A percentile compares a stretch with the other conserved stretches of the same genome.
Evolutionary conservation across 169 alveolate species (phyloP).

Genomic region (Theileria orientalis): DNA sequence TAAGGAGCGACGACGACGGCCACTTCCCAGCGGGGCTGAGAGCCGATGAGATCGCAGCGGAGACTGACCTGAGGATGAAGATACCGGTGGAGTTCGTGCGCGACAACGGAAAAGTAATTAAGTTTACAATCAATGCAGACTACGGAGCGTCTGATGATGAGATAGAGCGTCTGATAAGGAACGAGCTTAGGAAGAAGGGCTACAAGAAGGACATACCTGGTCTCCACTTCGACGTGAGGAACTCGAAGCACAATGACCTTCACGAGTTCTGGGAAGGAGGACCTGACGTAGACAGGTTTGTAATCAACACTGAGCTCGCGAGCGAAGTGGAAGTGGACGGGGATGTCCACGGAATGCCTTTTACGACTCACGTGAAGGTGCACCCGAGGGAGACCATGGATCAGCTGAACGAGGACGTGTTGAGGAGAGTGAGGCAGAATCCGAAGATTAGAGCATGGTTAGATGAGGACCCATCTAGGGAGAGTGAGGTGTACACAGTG

Average conservation of each 20-base stretch:
- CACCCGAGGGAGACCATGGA: conserved; percentile 59
- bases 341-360: conserved; percentile 43
- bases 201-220: conserved; percentile 42
- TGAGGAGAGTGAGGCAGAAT: conserved; percentile 25
- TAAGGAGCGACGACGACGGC: conserved; percentile 51
- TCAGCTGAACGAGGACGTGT: conserved; percentile 39
- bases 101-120: conserved; percentile 44
- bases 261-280: conserved; percentile 45
- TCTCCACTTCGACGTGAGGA: conserved; percentile 41
- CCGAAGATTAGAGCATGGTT: conserved; percentile 35
- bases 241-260: conserved; percentile 32
- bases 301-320: conserved; percentile 30
- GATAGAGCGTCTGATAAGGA: conserved; percentile 29
- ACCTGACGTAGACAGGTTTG: conserved; percentile 30
- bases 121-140: conserved; percentile 38
- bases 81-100: conserved; percentile 34
- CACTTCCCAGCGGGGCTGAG: conserved; percentile 62
- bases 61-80: conserved; percentile 51
- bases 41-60: conserved; percentile 53
- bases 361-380: conserved; percentile 34
- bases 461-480: conserved; percentile 36
- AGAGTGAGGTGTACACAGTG: conserved; percentile 35
- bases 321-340: conserved; percentile 50
- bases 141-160: conserved; percentile 55
- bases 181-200: conserved; percentile 36